phyloP scores from a whole-genome alignment of 768 basidiomycete genomes.

The Podaxis sp. region DNA sequence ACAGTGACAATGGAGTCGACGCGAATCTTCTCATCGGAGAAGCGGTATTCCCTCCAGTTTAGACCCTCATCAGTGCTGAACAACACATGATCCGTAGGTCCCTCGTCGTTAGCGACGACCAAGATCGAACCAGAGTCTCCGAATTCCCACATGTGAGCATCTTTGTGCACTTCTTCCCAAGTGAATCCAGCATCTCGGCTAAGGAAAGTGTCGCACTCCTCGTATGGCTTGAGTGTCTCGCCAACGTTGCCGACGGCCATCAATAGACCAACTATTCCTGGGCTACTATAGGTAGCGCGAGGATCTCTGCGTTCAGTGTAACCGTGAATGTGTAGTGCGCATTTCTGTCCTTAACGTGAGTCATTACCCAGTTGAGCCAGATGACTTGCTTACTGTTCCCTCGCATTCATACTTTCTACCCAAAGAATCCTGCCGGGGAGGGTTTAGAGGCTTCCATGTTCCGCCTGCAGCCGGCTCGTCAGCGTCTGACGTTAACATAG shows the following conservation, averaged over 20 bases:
- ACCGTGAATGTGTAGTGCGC: slow-evolving; percentile 89
- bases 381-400: slow-evolving; percentile 49
- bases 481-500: slow-evolving; percentile 5
- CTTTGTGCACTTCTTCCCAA: slow-evolving; percentile 99
- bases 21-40: slow-evolving; percentile 70
- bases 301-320: slow-evolving; percentile 93
- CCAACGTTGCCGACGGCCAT: slow-evolving; percentile 98
- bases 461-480: slow-evolving; percentile 53
- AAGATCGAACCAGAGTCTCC: slow-evolving; percentile 96
- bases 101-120: slow-evolving; percentile 94
- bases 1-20: slow-evolving; percentile 83
- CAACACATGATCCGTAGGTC: slow-evolving; percentile 83
- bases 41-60: slow-evolving; percentile 86
- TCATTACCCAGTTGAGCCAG: not conserved
- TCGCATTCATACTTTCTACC: slow-evolving; percentile 72
- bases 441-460: slow-evolving; percentile 80
- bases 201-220: slow-evolving; percentile 91
- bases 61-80: slow-evolving; percentile 90
- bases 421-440: slow-evolving; percentile 75
- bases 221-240: slow-evolving; percentile 74
- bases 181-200: slow-evolving; percentile 96
- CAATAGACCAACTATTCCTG: slow-evolving; percentile 87
- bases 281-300: slow-evolving; percentile 90
- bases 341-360: slow-evolving; percentile 50
- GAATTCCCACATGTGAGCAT: slow-evolving; percentile 97